phyloP scores from a whole-genome alignment of 2,329 filamentous ascomycete species.

The Camptophora hylomeconis region DNA sequence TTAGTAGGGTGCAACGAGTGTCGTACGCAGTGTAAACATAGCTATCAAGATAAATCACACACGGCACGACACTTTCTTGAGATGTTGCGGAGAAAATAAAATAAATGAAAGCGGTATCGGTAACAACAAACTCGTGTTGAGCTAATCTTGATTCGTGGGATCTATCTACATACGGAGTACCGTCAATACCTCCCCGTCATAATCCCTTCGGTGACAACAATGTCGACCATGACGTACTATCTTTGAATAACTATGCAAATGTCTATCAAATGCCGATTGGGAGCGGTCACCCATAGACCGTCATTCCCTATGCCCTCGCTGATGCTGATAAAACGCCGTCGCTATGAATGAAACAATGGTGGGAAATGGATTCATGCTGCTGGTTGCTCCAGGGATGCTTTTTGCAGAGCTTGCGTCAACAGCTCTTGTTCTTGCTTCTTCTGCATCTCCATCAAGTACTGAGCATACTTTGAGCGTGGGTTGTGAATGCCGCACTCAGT shows the following conservation, averaged over 20 bases:
- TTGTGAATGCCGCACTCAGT: constrained; percentile 99
- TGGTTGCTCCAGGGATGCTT: constrained; percentile 9
- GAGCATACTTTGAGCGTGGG: constrained; percentile 83
- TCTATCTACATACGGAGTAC: constrained; percentile 1
- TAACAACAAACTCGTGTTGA: no score
- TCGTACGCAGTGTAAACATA: no score
- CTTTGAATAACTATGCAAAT: constrained; percentile 6
- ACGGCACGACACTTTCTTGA: no score
- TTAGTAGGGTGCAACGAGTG: no score
- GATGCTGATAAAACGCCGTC: constrained; percentile 15
- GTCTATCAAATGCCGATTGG: constrained; percentile 9
- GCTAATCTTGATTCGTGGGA: no score
- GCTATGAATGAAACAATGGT: constrained; percentile 13
- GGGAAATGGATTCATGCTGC: background rate
- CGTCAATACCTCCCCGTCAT: background rate
- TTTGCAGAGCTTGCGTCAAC: constrained; percentile 30
- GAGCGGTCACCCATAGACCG: constrained; percentile 5
- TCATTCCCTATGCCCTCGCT: constrained; percentile 6
- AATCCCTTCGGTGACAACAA: no score
- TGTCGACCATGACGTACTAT: constrained; percentile 3
- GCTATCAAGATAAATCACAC: no score
- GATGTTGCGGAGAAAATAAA: no score
- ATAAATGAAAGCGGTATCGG: no score
- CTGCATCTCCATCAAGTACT: constrained; percentile 66
- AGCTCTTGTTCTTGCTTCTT: constrained; percentile 50